Conservation (phyloP, 345 rosid species). For the Arabidopsis arenosa region DNA sequence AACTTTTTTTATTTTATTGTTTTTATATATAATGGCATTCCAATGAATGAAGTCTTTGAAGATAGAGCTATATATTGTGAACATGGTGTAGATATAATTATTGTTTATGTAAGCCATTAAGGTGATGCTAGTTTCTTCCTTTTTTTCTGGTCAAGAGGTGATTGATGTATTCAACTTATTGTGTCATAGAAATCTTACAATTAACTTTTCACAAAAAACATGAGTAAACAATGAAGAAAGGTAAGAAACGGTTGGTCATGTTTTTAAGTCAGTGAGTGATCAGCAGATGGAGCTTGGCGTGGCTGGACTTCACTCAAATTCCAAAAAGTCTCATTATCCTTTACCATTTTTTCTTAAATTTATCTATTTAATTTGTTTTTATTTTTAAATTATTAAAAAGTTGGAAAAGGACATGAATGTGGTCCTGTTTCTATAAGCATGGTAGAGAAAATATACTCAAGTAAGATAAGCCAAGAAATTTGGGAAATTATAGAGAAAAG, state of each 20-base stretch:
- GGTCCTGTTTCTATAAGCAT: slow-evolving; percentile 26
- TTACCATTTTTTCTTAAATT: slow-evolving; percentile 5
- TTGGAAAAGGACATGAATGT: slow-evolving; percentile 10
- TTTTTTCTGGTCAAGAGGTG: neutral
- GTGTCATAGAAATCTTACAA: neutral
- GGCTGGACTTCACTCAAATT: slow-evolving; percentile 27
- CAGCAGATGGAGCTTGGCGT: slow-evolving; percentile 30
- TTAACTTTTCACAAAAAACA: neutral
- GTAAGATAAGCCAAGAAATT: slow-evolving; percentile 3
- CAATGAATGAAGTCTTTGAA: neutral
- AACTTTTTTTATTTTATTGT: neutral
- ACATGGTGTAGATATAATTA: too few relatives aligned
- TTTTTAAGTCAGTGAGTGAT: slow-evolving; percentile 6
- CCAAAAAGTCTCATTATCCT: slow-evolving; percentile 16
- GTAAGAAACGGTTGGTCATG: slow-evolving; percentile 28
- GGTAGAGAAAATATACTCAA: neutral
- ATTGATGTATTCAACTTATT: neutral
- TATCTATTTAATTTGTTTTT: slow-evolving; percentile 13
- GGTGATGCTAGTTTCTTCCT: neutral
- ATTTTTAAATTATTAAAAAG: neutral
- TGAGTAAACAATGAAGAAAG: slow-evolving; percentile 12
- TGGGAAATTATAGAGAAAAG: neutral
- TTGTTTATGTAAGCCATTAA: neutral
- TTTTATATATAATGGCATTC: slow-evolving; percentile 4
- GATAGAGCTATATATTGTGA: neutral